phyloP scores from a whole-genome alignment of 2,329 filamentous ascomycete species.

The Penicillium capsulatum region DNA sequence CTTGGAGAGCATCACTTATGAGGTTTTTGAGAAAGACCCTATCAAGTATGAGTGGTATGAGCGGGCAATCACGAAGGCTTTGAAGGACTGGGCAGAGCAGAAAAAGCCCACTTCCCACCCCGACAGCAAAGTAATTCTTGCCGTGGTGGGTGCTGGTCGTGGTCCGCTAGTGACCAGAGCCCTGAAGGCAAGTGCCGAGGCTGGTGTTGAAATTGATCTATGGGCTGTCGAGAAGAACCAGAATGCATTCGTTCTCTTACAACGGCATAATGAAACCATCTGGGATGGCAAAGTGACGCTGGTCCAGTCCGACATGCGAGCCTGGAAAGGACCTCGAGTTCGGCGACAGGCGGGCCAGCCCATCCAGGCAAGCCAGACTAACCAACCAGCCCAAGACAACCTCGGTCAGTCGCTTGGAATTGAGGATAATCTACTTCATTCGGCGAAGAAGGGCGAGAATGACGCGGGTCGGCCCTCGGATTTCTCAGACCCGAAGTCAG shows the following conservation, averaged over 20 bases:
- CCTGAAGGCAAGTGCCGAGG: conserved; percentile 70
- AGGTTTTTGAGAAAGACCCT: conserved; percentile 96
- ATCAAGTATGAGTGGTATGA: conserved; percentile 98
- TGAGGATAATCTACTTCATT: conserved; percentile 22
- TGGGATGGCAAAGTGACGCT: conserved; percentile 80
- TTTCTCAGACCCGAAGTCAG: conserved; percentile 45
- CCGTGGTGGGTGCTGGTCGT: conserved; percentile 87
- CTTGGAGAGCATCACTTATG: conserved; percentile 93
- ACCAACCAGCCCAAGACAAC: conserved; percentile 10
- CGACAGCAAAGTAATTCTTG: conserved; percentile 71
- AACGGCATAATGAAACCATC: conserved; percentile 75
- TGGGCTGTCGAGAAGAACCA: conserved; percentile 98
- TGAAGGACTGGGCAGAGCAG: conserved; percentile 71
- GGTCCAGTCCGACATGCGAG: conserved; percentile 94
- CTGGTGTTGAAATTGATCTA: conserved; percentile 73
- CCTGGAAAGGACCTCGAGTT: conserved; percentile 74
- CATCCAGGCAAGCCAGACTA: conserved; percentile 3
- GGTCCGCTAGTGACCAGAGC: conserved; percentile 88
- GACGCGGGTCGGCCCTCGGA: conserved; percentile 36
- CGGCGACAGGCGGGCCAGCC: conserved; percentile 20
- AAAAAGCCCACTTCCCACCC: conserved; percentile 70
- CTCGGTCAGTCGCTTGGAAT: conserved; percentile 37
- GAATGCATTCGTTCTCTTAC: conserved; percentile 89
- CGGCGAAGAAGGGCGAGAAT: conserved; percentile 26
- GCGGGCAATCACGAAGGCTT: conserved; percentile 71